Base-by-base conservation (phyloP, 768 basidiomycete species). In the Favolaschia claudopus region DNA sequence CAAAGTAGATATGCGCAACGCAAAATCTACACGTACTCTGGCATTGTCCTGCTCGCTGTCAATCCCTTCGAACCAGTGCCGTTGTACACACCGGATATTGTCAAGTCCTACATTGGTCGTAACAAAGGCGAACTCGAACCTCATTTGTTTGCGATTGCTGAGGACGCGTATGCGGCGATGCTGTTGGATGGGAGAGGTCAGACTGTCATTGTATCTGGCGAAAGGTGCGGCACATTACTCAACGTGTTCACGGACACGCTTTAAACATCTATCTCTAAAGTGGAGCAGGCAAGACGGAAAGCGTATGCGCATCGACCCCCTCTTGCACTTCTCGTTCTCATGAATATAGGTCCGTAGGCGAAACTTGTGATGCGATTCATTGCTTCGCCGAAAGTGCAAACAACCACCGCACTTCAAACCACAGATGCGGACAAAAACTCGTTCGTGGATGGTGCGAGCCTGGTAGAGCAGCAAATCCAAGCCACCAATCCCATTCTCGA, bases 361-460 rank as follows among this genome's bases (percentile, higher is more conserved):
- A 99, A 99, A 80, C 95, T 95, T 78, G 99, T 99, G 74, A 96
- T 99, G 89, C 88, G 97, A 58, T 99, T 97, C 74, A 91, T 99
- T 66, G 97, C 97, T 14, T 96, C 96, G 2, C 94, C 99, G 31
- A 97, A 99, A 64, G 92, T 95, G 61, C 82, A n/a, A n/a, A n/a
- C n/a, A n/a, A n/a, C n/a, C n/a, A n/a, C n/a, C n/a, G n/a, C n/a
- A n/a, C n/a, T n/a, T n/a, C n/a, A n/a, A n/a, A n/a, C 85, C 68
- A 73, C 83, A 60, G 82, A 79, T 66, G 74, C 82, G 43, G 86
- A 88, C 74, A 85, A 87, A 10, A 91, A 93, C 69, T 78, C 85
- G 44, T 88, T 90, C n/a, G 73, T 92, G 45, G 94, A 92, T 67
- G 94, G 91, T 61, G 90, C 92, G 1, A 95, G 90, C 71, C 96